A percentile compares a stretch with the other conserved stretches of the same genome.
These are phyloP conservation scores for Salix viminalis DNA, from an alignment of 345 rosid genomes.

Conservation along the genomic window DNA sequence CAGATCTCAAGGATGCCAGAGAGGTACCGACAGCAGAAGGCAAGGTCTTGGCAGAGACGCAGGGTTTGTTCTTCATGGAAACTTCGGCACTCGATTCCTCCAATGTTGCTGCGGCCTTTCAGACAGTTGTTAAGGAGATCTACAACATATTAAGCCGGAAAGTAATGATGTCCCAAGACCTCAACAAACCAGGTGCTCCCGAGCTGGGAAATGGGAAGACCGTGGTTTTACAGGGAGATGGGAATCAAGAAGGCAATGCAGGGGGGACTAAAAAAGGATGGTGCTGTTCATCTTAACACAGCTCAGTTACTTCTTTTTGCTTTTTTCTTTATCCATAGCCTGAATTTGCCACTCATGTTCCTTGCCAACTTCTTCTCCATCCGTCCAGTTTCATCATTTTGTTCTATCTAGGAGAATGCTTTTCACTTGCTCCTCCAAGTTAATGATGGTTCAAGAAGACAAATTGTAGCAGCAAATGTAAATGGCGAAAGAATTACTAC, in stretches of 20 bases:
- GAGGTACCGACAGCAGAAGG: conserved; percentile 87
- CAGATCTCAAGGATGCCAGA: conserved; percentile 86
- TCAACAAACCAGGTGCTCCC: conserved; percentile 55
- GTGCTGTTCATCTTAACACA: conserved; percentile 50
- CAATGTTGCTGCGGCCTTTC: conserved; percentile 82
- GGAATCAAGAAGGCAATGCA: conserved; percentile 9
- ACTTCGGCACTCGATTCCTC: conserved; percentile 96
- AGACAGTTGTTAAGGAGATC: conserved; percentile 89
- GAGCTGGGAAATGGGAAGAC: conserved; percentile 63
- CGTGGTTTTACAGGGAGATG: conserved; percentile 52
- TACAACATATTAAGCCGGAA: conserved; percentile 83
- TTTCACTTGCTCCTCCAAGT: conserved; percentile 4
- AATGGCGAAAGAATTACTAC: not conserved
- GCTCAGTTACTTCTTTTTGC: not conserved
- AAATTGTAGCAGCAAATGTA: conserved; percentile 24
- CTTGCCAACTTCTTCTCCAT: conserved; percentile 23
- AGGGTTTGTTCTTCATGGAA: conserved; percentile 88
- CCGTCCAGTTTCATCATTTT: conserved; percentile 18
- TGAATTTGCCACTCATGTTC: conserved; percentile 5
- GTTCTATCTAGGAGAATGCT: conserved; percentile 12
- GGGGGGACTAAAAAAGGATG: conserved; percentile 44
- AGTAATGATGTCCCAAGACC: conserved; percentile 76
- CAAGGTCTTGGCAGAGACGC: conserved; percentile 78
- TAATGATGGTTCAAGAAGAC: conserved; percentile 24
- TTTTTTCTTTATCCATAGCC: not conserved